A percentile compares a stretch with the other conserved stretches of the same genome.
Evolutionary conservation across 305 asterid species (phyloP).

Genomic region (Fraxinus ornus): DNA sequence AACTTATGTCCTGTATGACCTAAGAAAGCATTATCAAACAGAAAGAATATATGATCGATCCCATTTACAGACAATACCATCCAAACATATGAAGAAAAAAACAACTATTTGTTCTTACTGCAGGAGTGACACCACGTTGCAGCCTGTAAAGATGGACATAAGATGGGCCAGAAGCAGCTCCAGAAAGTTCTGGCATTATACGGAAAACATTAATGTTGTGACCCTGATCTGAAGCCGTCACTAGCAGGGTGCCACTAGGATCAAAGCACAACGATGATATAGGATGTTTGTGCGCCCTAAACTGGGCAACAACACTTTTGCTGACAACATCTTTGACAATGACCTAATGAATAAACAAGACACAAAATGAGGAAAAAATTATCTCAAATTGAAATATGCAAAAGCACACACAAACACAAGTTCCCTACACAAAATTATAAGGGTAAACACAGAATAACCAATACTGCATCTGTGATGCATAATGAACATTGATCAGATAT

Average conservation of each 20-base stretch:
- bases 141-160: conserved; percentile 76
- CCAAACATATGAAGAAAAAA: conserved; percentile 4
- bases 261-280: conserved; percentile 84
- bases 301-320: conserved; percentile 74
- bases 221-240: conserved; percentile 92
- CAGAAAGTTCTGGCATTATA: conserved; percentile 52
- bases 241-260: conserved; percentile 81
- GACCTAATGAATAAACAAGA: conserved; percentile 49
- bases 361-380: conserved; percentile 1
- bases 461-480: conserved; percentile 30
- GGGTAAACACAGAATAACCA: neutral
- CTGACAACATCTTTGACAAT: conserved; percentile 76
- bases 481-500: conserved; percentile 13
- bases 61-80: neutral
- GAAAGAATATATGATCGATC: neutral
- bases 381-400: conserved; percentile 11
- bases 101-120: conserved; percentile 49
- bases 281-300: conserved; percentile 90
- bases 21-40: conserved; percentile 32
- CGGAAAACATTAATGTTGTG: conserved; percentile 90
- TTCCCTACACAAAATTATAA: neutral
- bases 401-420: conserved; percentile 12
- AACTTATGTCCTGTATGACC: conserved; percentile 93
- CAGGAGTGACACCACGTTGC: conserved; percentile 91
- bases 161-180: conserved; percentile 51